A percentile compares a stretch with the other conserved stretches of the same genome.
Conservation (phyloP, 192 early-diverging fungal genomes). For the Backusella circina region DNA sequence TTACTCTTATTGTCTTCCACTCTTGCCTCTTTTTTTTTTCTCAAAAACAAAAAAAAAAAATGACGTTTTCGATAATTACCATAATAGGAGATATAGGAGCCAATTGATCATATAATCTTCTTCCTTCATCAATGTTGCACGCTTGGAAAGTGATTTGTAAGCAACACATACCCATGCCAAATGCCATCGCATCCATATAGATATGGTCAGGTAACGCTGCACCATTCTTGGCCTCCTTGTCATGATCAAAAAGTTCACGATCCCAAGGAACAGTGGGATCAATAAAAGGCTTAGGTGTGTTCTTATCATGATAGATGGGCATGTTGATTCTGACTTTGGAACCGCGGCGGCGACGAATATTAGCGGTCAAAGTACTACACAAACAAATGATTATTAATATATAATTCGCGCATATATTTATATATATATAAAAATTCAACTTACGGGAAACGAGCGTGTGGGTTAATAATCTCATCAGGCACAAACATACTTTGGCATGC, state of each 20-base stretch:
- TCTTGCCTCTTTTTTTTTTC: too few relatives aligned
- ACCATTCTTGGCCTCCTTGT: constrained; percentile 69
- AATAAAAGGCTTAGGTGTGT: constrained; percentile 89
- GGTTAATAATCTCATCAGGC: constrained; percentile 91
- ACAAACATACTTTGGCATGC: constrained; percentile 86
- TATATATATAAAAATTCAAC: too few relatives aligned
- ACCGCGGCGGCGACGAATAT: constrained; percentile 91
- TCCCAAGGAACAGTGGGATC: constrained; percentile 66
- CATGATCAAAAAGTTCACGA: constrained; percentile 60
- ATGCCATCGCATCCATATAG: constrained; percentile 98
- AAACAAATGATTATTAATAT: not conserved
- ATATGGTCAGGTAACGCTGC: constrained; percentile 89
- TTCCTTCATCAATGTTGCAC: constrained; percentile 86
- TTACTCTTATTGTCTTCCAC: not conserved
- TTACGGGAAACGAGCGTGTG: constrained; percentile 89
- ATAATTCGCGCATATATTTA: not conserved
- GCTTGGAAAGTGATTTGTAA: constrained; percentile 98
- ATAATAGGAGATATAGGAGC: constrained; percentile 89
- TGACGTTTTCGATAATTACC: constrained; percentile 36
- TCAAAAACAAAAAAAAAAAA: not conserved
- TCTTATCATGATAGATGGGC: constrained; percentile 89
- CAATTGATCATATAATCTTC: constrained; percentile 93
- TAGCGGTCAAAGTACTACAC: constrained; percentile 78
- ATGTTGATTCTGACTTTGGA: constrained; percentile 95
- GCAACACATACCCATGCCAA: constrained; percentile 98